These are phyloP conservation scores for Vinca minor DNA, from an alignment of 257 asterid species.

Conservation along the genomic window DNA sequence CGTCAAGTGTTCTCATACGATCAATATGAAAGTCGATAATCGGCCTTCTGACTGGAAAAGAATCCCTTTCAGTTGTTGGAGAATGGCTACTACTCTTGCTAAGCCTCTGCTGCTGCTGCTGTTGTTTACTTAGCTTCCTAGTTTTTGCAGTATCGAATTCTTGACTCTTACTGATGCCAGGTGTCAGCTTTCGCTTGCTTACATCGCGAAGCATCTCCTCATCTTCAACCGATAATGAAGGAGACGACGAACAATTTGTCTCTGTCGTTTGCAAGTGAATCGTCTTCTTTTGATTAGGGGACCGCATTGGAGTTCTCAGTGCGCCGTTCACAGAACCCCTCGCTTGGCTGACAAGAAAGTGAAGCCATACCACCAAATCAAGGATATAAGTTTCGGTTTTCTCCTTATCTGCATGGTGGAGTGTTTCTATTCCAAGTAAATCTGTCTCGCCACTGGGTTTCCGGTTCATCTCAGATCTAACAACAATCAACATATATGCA, in stretches of 20 bases:
- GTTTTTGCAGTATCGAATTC: slow-evolving; percentile 53
- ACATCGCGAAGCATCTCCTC: slow-evolving; percentile 78
- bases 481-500: slow-evolving; percentile 1
- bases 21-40: slow-evolving; percentile 58
- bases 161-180: slow-evolving; percentile 89
- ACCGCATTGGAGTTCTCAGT: slow-evolving; percentile 51
- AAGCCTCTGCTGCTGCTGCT: slow-evolving; percentile 58
- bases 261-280: slow-evolving; percentile 37
- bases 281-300: slow-evolving; percentile 59
- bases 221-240: slow-evolving; percentile 62
- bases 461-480: slow-evolving; percentile 63
- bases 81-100: slow-evolving; percentile 84
- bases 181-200: slow-evolving; percentile 64
- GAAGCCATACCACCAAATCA: slow-evolving; percentile 80
- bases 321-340: slow-evolving; percentile 47
- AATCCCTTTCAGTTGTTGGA: slow-evolving; percentile 45
- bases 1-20: slow-evolving; percentile 60
- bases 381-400: slow-evolving; percentile 75
- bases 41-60: slow-evolving; percentile 59
- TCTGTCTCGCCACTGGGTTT: slow-evolving; percentile 56
- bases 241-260: slow-evolving; percentile 47
- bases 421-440: slow-evolving; percentile 64
- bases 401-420: slow-evolving; percentile 74
- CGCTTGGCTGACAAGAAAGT: slow-evolving; percentile 61
- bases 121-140: slow-evolving; percentile 43